Base-by-base conservation (phyloP, 306 rosid genomes). In the Cyamopsis tetragonoloba region DNA sequence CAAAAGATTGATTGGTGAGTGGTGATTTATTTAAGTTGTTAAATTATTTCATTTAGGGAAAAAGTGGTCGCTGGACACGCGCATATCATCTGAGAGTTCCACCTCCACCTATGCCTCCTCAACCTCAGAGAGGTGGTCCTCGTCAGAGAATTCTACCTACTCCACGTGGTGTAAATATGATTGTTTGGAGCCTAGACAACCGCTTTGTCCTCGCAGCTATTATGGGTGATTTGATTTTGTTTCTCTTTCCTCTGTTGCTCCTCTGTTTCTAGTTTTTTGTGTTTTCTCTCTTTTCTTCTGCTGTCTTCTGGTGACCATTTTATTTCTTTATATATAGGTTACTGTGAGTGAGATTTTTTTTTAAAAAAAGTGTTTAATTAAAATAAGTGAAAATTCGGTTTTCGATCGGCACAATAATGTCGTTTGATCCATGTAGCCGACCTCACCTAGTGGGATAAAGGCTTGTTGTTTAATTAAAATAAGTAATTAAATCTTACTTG, bases 91-190 rank as follows among this genome's bases (percentile, higher is more conserved):
- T 95, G 35, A 90, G 88, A 88, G 97, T 95, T 78, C 99, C 99
- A 44, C 96, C 99, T 66, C 99, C 99, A 38, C 99, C 99, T 62
- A 82, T 86, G 89, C 99, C 91, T 13, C 91, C 96, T 68, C 99
- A 95, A 73, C 99, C 95, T 66, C 76, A 81, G 42, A 86, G 92
- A 68, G 99, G 97, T 17, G 97, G 99, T 44, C 99, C 99, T 72
- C 95, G 95, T 39, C 99, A 90, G 79, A 87, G 97, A 72, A 88
- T 88, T 78, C 87, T 95, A 79, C 99, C 99, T 26, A 95, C 97
- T 37, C 99, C 97, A 70, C 99, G 96, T 31, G 97, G 97, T 82
- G 99, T 95, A 66, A 95, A 90, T 90, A 95, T 95, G 99, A 90
- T 95, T 67, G 82, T 83, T 73, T 95, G 99, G 99, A 95, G 99